A percentile compares a stretch with the other conserved stretches of the same genome.
phyloP scores from a whole-genome alignment of 768 basidiomycete genomes.

The Pulveroboletus sp. region DNA sequence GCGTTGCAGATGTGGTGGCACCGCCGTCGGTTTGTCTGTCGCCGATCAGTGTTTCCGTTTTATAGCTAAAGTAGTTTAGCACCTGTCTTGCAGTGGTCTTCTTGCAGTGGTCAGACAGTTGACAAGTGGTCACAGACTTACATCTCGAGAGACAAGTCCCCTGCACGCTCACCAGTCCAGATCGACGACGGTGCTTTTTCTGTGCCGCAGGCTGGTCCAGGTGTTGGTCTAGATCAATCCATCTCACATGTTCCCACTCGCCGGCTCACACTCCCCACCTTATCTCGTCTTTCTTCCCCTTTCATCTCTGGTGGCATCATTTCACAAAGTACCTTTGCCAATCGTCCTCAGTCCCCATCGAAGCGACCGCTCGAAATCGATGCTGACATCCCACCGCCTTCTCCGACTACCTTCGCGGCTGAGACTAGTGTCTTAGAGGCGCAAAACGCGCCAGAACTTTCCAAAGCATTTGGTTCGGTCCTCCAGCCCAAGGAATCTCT shows the following conservation, averaged over 20 bases:
- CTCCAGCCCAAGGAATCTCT: conserved; percentile 76
- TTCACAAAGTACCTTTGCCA: conserved; percentile 55
- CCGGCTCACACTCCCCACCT: conserved; percentile 51
- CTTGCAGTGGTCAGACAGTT: conserved; percentile 39
- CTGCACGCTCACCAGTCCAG: conserved; percentile 33
- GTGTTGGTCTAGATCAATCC: conserved; percentile 3
- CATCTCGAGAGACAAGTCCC: conserved; percentile 54
- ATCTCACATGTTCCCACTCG: conserved; percentile 18
- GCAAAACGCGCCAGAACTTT: conserved; percentile 57
- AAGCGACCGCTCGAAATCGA: conserved; percentile 35
- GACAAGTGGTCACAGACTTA: conserved; percentile 85
- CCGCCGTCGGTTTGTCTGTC: conserved; percentile 64
- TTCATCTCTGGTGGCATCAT: conserved; percentile 48
- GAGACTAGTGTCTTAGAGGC: conserved; percentile 63
- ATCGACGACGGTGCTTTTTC: conserved; percentile 15
- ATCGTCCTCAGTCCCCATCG: conserved; percentile 58
- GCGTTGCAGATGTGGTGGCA: conserved; percentile 80
- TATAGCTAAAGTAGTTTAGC: conserved; percentile 40
- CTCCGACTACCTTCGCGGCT: conserved; percentile 46
- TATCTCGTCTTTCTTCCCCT: conserved; percentile 30
- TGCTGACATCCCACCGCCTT: conserved; percentile 23
- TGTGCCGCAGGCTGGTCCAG: conserved; percentile 10
- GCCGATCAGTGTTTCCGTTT: not conserved
- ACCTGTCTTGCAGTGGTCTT: conserved; percentile 63
- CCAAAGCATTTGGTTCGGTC: conserved; percentile 84